A percentile compares a stretch with the other conserved stretches of the same genome.
Evolutionary conservation across 1,139 yeast genomes (phyloP).

Genomic region (Blastobotrys capitulatus): DNA sequence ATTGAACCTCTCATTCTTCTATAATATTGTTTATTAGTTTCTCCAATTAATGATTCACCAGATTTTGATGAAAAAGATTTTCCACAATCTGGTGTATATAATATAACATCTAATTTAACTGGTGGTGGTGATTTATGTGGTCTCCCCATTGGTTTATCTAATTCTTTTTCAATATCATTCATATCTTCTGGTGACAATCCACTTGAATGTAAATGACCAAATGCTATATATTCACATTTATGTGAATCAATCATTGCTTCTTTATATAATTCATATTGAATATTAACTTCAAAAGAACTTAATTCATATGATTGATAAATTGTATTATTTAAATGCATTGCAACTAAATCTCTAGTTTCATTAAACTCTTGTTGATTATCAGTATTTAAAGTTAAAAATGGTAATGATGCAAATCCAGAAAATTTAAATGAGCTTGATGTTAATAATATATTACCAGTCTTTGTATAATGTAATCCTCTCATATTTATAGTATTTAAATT

Average conservation of each 20-base stretch:
- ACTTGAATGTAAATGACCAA: constrained; percentile 62
- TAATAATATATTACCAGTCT: constrained; percentile 61
- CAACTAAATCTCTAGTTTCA: constrained; percentile 36
- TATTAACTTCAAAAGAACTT: not conserved
- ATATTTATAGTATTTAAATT: constrained; percentile 37
- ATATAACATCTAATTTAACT: constrained; percentile 49
- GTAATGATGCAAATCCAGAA: constrained; percentile 54
- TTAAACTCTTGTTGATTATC: constrained; percentile 34
- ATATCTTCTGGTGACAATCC: constrained; percentile 38
- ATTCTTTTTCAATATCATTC: constrained; percentile 57
- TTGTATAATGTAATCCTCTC: constrained; percentile 65
- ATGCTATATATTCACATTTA: constrained; percentile 68
- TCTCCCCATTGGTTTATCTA: constrained; percentile 64
- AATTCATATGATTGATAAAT: not conserved
- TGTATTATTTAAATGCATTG: constrained; percentile 12
- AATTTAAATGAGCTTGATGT: constrained; percentile 69
- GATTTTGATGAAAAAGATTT: constrained; percentile 39
- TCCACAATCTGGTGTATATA: constrained; percentile 91
- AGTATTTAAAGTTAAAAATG: constrained; percentile 35
- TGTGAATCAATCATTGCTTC: constrained; percentile 27
- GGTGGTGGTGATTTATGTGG: constrained; percentile 61
- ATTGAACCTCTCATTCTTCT: constrained; percentile 29
- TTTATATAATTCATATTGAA: constrained; percentile 49
- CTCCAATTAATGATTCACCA: constrained; percentile 45
- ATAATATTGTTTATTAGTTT: constrained; percentile 49